A percentile compares a stretch with the other conserved stretches of the same genome.
phyloP scores from a whole-genome alignment of 768 basidiomycete species.

The Trametes gibbosa region DNA sequence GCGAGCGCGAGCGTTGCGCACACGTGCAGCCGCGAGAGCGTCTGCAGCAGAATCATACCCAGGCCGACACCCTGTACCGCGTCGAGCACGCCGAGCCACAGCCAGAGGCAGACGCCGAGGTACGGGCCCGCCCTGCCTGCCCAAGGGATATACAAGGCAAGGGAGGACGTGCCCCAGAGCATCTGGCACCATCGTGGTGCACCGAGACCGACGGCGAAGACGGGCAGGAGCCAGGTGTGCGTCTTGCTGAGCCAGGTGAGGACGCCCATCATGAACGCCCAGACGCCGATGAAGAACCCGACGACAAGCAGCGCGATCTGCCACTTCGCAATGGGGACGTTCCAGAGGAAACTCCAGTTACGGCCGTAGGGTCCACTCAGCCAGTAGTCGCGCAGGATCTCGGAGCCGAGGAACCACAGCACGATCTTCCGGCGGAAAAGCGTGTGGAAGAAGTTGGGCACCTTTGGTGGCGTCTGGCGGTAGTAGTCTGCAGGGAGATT shows the following conservation, averaged over 20 bases:
- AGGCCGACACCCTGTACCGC: slow-evolving; percentile 93
- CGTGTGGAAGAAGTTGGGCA: slow-evolving; percentile 88
- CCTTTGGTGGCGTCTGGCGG: slow-evolving; percentile 90
- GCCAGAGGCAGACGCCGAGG: slow-evolving; percentile 85
- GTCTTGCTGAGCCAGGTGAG: slow-evolving; percentile 88
- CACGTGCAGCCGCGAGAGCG: slow-evolving; percentile 89
- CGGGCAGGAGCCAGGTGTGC: slow-evolving; percentile 92
- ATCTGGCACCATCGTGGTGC: slow-evolving; percentile 97
- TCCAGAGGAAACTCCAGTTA: slow-evolving; percentile 95
- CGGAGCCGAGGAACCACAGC: slow-evolving; percentile 92
- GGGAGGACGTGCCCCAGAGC: slow-evolving; percentile 93
- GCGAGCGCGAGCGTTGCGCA: slow-evolving; percentile 91
- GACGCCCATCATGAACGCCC: slow-evolving; percentile 71
- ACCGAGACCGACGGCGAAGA: slow-evolving; percentile 93
- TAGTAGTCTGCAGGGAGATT: slow-evolving; percentile 63
- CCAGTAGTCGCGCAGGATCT: slow-evolving; percentile 91
- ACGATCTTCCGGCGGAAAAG: slow-evolving; percentile 90
- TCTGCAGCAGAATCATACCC: slow-evolving; percentile 85
- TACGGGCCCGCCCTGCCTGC: slow-evolving; percentile 84
- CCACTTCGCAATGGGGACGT: slow-evolving; percentile 76
- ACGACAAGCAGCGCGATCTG: slow-evolving; percentile 77
- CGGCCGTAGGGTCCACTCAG: slow-evolving; percentile 88
- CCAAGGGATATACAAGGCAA: slow-evolving; percentile 94
- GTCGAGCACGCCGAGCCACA: slow-evolving; percentile 94
- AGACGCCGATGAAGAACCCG: slow-evolving; percentile 84